These are phyloP conservation scores for Conticribra guillardii DNA, from an alignment of 108 stramenopile genomes.

Conservation along the genomic window DNA sequence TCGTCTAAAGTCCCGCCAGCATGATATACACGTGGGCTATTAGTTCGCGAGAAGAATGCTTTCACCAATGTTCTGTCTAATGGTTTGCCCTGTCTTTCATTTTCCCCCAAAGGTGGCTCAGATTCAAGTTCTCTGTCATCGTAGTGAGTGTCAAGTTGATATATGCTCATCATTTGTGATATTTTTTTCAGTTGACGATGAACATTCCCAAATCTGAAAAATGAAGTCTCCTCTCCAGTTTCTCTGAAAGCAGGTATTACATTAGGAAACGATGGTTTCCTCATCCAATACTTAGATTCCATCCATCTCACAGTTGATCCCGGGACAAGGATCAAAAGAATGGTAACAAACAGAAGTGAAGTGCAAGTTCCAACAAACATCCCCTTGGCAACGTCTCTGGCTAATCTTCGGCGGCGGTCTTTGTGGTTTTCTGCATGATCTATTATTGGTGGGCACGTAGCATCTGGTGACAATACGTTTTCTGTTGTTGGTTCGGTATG, in stretches of 20 bases:
- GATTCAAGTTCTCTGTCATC: not conserved
- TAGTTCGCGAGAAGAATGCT: constrained; percentile 6
- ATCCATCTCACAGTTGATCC: constrained; percentile 15
- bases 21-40: constrained; percentile 4
- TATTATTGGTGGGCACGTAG: too few relatives aligned
- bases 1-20: not conserved
- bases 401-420: not conserved
- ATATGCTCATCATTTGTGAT: not conserved
- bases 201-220: not conserved
- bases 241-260: not conserved
- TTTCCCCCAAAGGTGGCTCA: too few relatives aligned
- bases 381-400: constrained; percentile 9
- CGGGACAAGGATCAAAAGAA: constrained; percentile 4
- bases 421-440: not conserved
- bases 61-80: constrained; percentile 9
- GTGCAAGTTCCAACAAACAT: constrained; percentile 1
- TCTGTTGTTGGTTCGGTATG: too few relatives aligned
- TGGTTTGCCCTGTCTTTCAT: not conserved
- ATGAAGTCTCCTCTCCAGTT: not conserved
- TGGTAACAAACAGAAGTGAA: constrained; percentile 1
- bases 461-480: too few relatives aligned
- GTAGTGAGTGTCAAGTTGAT: not conserved
- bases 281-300: not conserved
- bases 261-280: not conserved
- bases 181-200: not conserved